These are phyloP conservation scores for Backusella luteola DNA, from an alignment of 192 early-diverging fungal genomes.

Conservation along the genomic window DNA sequence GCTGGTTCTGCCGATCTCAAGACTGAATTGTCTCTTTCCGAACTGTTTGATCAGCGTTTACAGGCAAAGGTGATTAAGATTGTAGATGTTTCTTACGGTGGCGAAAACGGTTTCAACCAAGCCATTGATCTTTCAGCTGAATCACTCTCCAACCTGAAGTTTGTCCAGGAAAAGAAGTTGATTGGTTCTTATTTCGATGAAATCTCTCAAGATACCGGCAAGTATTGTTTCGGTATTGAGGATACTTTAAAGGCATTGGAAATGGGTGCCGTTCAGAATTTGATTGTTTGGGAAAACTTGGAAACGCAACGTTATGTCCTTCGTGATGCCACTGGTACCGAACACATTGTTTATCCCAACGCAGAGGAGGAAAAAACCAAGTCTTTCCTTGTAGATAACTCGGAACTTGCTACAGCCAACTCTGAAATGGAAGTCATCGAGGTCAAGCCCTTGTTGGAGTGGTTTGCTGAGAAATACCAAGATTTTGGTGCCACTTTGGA, in stretches of 20 bases:
- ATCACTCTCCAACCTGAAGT: slow-evolving; percentile 93
- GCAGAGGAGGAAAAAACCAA: slow-evolving; percentile 84
- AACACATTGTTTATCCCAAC: slow-evolving; percentile 70
- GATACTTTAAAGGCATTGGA: slow-evolving; percentile 97
- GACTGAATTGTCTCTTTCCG: slow-evolving; percentile 91
- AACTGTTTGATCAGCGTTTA: slow-evolving; percentile 94
- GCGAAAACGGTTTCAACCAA: slow-evolving; percentile 98
- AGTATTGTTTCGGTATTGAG: slow-evolving; percentile 93
- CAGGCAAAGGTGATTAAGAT: slow-evolving; percentile 86
- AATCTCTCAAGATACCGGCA: slow-evolving; percentile 95
- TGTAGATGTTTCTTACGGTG: slow-evolving; percentile 98
- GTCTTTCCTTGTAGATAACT: slow-evolving; percentile 60
- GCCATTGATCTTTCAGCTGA: slow-evolving; percentile 94
- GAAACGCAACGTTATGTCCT: slow-evolving; percentile 78
- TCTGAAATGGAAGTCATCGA: slow-evolving; percentile 83
- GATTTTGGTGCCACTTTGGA: slow-evolving; percentile 92
- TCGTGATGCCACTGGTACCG: slow-evolving; percentile 67
- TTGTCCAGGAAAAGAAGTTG: slow-evolving; percentile 98
- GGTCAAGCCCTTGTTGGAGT: slow-evolving; percentile 86
- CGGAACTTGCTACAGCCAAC: slow-evolving; percentile 26
- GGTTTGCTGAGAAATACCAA: slow-evolving; percentile 98
- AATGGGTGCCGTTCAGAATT: slow-evolving; percentile 96
- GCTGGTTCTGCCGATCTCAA: slow-evolving; percentile 99
- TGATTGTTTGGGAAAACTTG: slow-evolving; percentile 97
- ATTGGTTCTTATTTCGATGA: slow-evolving; percentile 96